Conservation (phyloP, 768 basidiomycete genomes). For the Omphalotus guepiniiformis region DNA sequence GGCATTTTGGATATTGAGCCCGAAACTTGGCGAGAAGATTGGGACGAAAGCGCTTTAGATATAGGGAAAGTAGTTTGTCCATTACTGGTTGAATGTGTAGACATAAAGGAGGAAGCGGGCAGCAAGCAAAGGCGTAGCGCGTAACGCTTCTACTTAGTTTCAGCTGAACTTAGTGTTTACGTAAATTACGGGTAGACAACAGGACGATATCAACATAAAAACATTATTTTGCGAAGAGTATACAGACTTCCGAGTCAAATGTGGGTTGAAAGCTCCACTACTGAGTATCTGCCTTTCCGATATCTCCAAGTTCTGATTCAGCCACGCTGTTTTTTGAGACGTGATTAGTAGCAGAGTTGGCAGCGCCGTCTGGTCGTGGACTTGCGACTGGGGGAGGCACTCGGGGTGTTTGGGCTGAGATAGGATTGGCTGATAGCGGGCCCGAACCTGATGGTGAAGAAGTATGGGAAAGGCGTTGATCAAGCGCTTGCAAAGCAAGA, state of each 20-base stretch:
- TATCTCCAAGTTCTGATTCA: constrained; percentile 32
- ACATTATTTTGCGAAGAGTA: constrained; percentile 6
- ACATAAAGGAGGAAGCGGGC: constrained; percentile 10
- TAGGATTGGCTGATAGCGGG: constrained; percentile 21
- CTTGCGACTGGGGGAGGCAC: constrained; percentile 28
- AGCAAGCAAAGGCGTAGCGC: no score
- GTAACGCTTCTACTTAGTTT: no score
- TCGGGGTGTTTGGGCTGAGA: constrained; percentile 26
- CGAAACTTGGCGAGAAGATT: background rate
- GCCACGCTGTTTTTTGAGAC: constrained; percentile 30
- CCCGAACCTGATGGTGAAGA: constrained; percentile 36
- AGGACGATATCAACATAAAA: background rate
- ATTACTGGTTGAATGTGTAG: constrained; percentile 16
- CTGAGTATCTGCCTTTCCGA: constrained; percentile 21
- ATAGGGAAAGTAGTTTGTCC: constrained; percentile 19
- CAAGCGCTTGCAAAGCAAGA: constrained; percentile 93
- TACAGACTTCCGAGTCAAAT: constrained; percentile 3
- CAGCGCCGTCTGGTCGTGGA: constrained; percentile 28
- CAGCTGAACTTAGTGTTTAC: no score
- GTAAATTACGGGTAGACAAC: background rate
- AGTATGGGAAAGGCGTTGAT: constrained; percentile 81
- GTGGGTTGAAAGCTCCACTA: background rate
- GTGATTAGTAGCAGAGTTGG: constrained; percentile 23
- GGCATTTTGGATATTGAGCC: constrained; percentile 8
- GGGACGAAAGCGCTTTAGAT: constrained; percentile 14